These are phyloP conservation scores for Pouteria glomerata DNA, from an alignment of 148 eudicot species.

Conservation along the genomic window DNA sequence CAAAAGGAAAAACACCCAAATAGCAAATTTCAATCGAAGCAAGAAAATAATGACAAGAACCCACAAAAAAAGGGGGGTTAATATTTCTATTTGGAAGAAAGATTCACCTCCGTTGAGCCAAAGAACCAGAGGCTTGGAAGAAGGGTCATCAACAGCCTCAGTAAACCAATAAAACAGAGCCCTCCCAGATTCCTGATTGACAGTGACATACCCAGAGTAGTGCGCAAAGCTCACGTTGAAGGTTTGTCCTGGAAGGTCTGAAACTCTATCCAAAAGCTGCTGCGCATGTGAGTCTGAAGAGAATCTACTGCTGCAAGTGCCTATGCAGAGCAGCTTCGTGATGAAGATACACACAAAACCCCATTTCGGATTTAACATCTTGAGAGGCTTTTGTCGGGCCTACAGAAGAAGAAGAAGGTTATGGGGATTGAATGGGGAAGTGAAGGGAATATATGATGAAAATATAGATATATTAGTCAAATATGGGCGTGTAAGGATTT, in stretches of 20 bases:
- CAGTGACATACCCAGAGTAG: constrained; percentile 74
- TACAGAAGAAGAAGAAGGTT: background rate
- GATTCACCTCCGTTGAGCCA: constrained; percentile 92
- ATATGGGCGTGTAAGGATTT: too few species aligned
- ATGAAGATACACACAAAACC: constrained; percentile 22
- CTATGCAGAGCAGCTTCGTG: constrained; percentile 14
- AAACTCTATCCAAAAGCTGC: constrained; percentile 43
- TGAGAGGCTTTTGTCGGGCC: background rate
- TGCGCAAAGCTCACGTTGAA: constrained; percentile 65
- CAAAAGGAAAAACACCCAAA: background rate
- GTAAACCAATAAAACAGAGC: constrained; percentile 77
- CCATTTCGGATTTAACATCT: constrained; percentile 32
- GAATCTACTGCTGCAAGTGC: constrained; percentile 17
- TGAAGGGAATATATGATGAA: background rate
- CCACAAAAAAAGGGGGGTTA: too few species aligned
- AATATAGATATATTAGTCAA: background rate
- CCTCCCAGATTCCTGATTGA: constrained; percentile 68
- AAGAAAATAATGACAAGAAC: background rate
- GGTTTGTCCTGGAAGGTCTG: constrained; percentile 61
- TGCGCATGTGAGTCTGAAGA: constrained; percentile 32
- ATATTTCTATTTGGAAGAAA: background rate
- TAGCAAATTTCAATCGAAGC: background rate
- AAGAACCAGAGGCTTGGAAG: constrained; percentile 74
- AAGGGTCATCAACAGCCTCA: constrained; percentile 69
- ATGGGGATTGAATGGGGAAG: background rate